Base-by-base conservation (phyloP, 257 asterid genomes). In the Ballota nigra region DNA sequence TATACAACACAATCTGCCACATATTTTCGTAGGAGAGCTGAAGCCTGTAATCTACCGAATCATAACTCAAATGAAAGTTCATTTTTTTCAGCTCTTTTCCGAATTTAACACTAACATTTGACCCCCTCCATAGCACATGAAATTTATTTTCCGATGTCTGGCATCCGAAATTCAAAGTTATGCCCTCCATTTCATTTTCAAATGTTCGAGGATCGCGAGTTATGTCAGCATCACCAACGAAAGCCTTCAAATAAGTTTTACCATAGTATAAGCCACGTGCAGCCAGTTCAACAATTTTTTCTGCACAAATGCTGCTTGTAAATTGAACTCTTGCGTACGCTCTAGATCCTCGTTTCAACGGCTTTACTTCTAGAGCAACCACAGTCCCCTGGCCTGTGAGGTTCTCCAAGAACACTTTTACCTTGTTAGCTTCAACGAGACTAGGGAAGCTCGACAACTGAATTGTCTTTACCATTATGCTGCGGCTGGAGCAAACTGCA, bases 241-340 rank as follows among this genome's bases (percentile, higher is more conserved):
- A 40, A 60, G 89, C 92, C 79, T 41, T 78, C 83, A 92, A 76
- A 74, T 85, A 86, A 57, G 96, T 88, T 16, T 62, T 0, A 3
- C 80, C 89, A 75, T 63, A 92, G 62, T 88, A 71, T 7, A 92
- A 80, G 31, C 81, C 38, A 4, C 0, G 4, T 1, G 8, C 59
- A 8, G 91, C 85, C 82, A 53, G 15, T 13, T 26, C 6, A 34
- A 88, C 73, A 59, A 88, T 84, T 0, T 0, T 28, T 6, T 80
- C 83, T 0, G 88, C 92, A 31, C 60, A 33, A 10, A 0, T 16
- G 68, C n/a, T 38, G 19, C 63, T 22, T 10, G 52, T 71, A 59
- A 91, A 94, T 74, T 94, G 97, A 36, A 94, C 97, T 58, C 19
- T 84, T 4, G 97, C 97, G 56, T 73, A 85, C 57, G 96, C 80